phyloP scores from a whole-genome alignment of 2,329 filamentous ascomycete species.

The Lachnellula arida region DNA sequence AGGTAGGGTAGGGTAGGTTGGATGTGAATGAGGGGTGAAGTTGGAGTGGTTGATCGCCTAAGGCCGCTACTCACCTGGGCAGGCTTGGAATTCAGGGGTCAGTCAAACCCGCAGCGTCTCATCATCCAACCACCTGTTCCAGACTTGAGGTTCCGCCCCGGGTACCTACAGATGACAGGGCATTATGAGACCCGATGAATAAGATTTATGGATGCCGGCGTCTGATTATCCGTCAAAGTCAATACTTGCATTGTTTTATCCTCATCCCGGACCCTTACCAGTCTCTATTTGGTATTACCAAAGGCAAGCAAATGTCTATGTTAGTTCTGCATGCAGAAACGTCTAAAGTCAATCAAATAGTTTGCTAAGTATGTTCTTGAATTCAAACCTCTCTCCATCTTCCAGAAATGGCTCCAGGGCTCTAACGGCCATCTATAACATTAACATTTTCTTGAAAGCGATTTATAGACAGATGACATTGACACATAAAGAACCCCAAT shows the following conservation, averaged over 20 bases:
- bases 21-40: not conserved
- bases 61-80: not conserved
- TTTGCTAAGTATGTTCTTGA: not conserved
- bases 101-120: slow-evolving; percentile 8
- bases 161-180: not conserved
- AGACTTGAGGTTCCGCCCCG: not conserved
- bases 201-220: not conserved
- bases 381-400: not conserved
- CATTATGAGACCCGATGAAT: not conserved
- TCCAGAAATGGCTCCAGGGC: not conserved
- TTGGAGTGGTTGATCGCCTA: not conserved
- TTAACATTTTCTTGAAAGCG: slow-evolving; percentile 11
- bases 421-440: slow-evolving; percentile 8
- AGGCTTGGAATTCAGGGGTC: not conserved
- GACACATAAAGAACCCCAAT: slow-evolving; percentile 11
- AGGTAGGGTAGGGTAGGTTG: too few relatives aligned
- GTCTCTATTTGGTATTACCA: not conserved
- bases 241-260: not conserved
- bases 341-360: not conserved
- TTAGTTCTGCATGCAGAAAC: not conserved
- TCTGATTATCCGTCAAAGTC: slow-evolving; percentile 7
- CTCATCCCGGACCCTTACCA: not conserved
- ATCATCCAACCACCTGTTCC: slow-evolving; percentile 2
- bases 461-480: slow-evolving; percentile 19
- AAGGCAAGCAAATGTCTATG: not conserved